Percentiles rank a stretch among this genome's conserved stretches.
These are phyloP conservation scores for Fusarium nurragi DNA, from an alignment of 2,329 filamentous ascomycete genomes.

Conservation along the genomic window DNA sequence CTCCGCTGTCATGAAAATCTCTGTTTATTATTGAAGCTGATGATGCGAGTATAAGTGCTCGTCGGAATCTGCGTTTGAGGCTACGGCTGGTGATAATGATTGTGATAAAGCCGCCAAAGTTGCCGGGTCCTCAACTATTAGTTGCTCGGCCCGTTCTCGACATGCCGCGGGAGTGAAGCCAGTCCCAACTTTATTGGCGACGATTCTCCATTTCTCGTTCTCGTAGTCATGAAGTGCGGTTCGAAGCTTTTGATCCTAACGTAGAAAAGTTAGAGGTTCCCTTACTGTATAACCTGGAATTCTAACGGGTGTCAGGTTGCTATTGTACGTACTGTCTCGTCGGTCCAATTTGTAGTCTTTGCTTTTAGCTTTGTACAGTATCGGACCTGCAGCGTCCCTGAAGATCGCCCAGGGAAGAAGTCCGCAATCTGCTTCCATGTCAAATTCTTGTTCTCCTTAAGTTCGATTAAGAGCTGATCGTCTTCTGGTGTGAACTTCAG, in stretches of 20 bases:
- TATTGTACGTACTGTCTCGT: constrained; percentile 79
- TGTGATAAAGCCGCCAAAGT: constrained; percentile 60
- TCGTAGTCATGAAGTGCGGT: constrained; percentile 85
- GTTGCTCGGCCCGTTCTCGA: constrained; percentile 78
- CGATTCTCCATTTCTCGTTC: constrained; percentile 91
- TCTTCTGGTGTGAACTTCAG: constrained; percentile 94
- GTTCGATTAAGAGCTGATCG: constrained; percentile 84
- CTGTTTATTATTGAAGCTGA: constrained; percentile 61
- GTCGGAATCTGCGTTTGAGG: constrained; percentile 40
- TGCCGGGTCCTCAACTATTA: constrained; percentile 57
- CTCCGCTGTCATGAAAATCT: constrained; percentile 11
- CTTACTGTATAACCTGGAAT: not conserved
- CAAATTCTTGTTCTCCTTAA: constrained; percentile 94
- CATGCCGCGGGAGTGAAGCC: constrained; percentile 90
- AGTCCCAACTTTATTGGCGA: constrained; percentile 88
- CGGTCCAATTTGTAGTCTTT: constrained; percentile 92
- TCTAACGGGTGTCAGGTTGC: no score
- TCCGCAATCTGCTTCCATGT: constrained; percentile 98
- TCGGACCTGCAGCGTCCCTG: constrained; percentile 89
- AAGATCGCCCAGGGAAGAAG: constrained; percentile 91
- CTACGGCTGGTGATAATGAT: constrained; percentile 61
- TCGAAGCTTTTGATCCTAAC: constrained; percentile 78
- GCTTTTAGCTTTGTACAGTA: constrained; percentile 96
- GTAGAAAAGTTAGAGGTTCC: constrained; percentile 16
- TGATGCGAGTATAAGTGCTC: constrained; percentile 55